These are phyloP conservation scores for Volvox carteri DNA, from an alignment of 163 green algal genomes.

Conservation along the genomic window DNA sequence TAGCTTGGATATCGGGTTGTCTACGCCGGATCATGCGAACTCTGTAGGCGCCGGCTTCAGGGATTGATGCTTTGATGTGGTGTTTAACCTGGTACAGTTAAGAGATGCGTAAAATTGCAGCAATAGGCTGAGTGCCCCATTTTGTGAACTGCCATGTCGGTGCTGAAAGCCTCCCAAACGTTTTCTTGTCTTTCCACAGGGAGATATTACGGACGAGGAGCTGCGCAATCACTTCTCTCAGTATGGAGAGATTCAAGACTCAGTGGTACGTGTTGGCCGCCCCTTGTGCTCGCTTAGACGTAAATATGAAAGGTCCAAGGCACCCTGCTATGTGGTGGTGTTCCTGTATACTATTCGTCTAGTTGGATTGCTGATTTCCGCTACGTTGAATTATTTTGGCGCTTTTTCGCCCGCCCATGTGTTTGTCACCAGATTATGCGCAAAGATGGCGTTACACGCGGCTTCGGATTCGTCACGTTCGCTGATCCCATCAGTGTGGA, in stretches of 20 bases:
- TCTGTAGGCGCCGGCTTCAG: not conserved
- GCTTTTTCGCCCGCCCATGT: not conserved
- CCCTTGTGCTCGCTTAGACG: too few species aligned
- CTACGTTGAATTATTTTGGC: not conserved
- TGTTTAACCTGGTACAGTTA: too few species aligned
- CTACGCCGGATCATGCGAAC: not conserved
- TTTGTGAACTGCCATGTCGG: too few species aligned
- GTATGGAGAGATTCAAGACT: slow-evolving; percentile 83
- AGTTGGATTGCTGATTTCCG: too few species aligned
- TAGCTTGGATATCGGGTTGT: slow-evolving; percentile 26
- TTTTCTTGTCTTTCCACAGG: slow-evolving; percentile 67
- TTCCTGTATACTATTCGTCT: too few species aligned
- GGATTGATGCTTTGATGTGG: not conserved
- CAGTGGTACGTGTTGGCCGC: slow-evolving; percentile 67
- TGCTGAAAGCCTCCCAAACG: too few species aligned
- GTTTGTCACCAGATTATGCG: slow-evolving; percentile 72
- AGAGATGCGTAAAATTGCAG: too few species aligned
- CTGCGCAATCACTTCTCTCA: slow-evolving; percentile 81
- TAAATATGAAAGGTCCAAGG: too few species aligned
- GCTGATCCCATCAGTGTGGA: slow-evolving; percentile 81
- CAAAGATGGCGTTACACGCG: slow-evolving; percentile 75
- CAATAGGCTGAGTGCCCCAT: too few species aligned
- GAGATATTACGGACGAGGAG: slow-evolving; percentile 81
- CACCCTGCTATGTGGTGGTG: too few species aligned
- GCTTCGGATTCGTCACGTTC: slow-evolving; percentile 93